phyloP scores from a whole-genome alignment of 257 asterid species.

The Catharanthus roseus region DNA sequence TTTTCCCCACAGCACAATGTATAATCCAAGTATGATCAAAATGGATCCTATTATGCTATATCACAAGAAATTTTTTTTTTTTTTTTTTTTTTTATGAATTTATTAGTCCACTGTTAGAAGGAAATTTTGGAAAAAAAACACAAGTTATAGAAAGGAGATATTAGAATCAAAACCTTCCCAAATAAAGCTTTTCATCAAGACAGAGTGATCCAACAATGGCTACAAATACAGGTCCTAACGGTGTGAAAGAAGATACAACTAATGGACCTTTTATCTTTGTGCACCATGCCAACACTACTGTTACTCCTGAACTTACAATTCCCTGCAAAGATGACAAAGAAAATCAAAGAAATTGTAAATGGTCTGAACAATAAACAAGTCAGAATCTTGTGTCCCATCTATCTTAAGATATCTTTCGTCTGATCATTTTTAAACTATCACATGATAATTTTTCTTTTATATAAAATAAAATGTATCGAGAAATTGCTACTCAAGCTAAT shows the following conservation, averaged over 20 bases:
- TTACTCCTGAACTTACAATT: constrained; percentile 27
- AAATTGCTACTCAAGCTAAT: no score
- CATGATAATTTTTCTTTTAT: no score
- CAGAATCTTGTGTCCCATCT: no score
- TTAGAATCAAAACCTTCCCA: constrained; percentile 40
- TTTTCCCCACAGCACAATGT: constrained; percentile 37
- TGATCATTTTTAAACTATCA: no score
- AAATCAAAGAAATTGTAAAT: neutral
- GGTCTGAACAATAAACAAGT: no score
- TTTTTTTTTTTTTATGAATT: no score
- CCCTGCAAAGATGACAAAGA: constrained; percentile 25
- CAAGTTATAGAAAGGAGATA: no score
- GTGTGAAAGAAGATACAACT: constrained; percentile 31
- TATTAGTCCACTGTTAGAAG: neutral
- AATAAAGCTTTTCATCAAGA: constrained; percentile 24
- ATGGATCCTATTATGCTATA: constrained; percentile 29
- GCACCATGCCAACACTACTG: constrained; percentile 23
- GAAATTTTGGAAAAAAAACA: neutral
- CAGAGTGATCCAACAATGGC: constrained; percentile 31
- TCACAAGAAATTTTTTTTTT: no score
- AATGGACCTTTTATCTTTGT: constrained; percentile 33
- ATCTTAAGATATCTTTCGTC: no score
- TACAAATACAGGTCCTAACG: constrained; percentile 28
- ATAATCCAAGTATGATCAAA: constrained; percentile 26
- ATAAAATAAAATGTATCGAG: no score